phyloP scores from a whole-genome alignment of 1,139 yeast genomes.

The Geotrichum candidum region DNA sequence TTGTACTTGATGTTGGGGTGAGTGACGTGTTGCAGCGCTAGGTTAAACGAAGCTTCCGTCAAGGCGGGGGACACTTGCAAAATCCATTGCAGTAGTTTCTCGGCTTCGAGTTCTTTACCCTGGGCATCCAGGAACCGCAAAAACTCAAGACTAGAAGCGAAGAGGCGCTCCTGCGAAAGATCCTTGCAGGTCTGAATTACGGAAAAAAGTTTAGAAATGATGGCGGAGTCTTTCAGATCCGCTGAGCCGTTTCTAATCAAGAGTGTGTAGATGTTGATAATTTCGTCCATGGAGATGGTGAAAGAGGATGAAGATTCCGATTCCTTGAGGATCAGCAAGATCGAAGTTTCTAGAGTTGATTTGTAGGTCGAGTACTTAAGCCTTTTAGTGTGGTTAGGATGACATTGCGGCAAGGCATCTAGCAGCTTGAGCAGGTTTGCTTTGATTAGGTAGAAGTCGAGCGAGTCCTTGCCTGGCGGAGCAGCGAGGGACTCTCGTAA shows the following conservation, averaged over 20 bases:
- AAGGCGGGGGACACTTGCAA: constrained; percentile 5
- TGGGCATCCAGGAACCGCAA: constrained; percentile 12
- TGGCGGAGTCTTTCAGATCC: not conserved
- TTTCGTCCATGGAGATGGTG: constrained; percentile 6
- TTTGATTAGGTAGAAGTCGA: constrained; percentile 13
- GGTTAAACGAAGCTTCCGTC: constrained; percentile 4
- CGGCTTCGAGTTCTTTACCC: constrained; percentile 7
- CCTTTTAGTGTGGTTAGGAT: not conserved
- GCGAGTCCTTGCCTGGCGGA: constrained; percentile 14
- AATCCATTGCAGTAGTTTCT: constrained; percentile 14
- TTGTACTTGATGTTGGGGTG: constrained; percentile 10
- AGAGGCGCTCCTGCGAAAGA: constrained; percentile 5
- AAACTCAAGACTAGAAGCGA: constrained; percentile 11
- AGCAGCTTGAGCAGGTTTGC: constrained; percentile 6
- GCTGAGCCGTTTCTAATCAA: constrained; percentile 10
- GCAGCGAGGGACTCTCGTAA: constrained; percentile 17
- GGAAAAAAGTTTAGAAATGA: constrained; percentile 11
- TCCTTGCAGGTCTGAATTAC: constrained; percentile 10
- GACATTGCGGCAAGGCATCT: constrained; percentile 4
- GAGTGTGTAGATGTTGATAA: not conserved
- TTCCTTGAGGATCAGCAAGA: constrained; percentile 7
- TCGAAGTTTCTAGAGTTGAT: constrained; percentile 3
- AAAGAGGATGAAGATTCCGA: constrained; percentile 9
- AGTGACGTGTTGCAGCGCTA: constrained; percentile 1
- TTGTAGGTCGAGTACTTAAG: constrained; percentile 2